Conservation (phyloP, 2,329 filamentous ascomycete species). For the Zymoseptoria passerinii region DNA sequence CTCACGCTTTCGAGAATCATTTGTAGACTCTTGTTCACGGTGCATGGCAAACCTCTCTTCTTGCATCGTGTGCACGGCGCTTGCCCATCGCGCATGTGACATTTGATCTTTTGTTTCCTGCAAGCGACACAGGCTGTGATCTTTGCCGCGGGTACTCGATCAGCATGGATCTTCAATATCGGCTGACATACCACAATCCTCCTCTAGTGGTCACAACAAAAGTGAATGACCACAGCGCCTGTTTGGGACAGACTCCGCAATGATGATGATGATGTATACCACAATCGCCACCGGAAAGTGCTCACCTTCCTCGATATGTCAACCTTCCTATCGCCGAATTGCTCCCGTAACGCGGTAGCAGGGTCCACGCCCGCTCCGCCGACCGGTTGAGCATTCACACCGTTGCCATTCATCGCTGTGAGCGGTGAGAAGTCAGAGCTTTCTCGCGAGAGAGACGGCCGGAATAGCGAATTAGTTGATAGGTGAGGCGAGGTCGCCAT, state of each 20-base stretch:
- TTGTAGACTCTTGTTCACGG: slow-evolving; percentile 36
- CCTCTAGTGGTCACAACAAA: not conserved
- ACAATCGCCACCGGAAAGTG: not conserved
- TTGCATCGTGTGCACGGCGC: slow-evolving; percentile 35
- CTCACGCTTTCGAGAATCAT: slow-evolving; percentile 32
- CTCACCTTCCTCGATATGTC: not conserved
- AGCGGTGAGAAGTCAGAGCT: not conserved
- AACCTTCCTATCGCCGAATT: slow-evolving; percentile 15
- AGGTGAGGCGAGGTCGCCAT: not conserved
- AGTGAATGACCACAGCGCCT: not conserved
- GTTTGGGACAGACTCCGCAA: not conserved
- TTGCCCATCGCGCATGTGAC: slow-evolving; percentile 33
- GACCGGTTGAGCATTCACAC: not conserved
- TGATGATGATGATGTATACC: not conserved
- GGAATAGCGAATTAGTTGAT: not conserved
- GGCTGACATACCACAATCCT: slow-evolving; percentile 22
- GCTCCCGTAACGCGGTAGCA: slow-evolving; percentile 10
- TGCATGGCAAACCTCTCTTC: slow-evolving; percentile 34
- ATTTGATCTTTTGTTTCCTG: slow-evolving; percentile 38
- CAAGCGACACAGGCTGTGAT: slow-evolving; percentile 35
- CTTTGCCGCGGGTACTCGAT: slow-evolving; percentile 9
- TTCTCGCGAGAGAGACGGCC: not conserved
- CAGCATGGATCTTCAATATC: not conserved
- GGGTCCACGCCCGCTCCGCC: not conserved
- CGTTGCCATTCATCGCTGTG: not conserved